Evolutionary conservation across 1,284 basidiomycete species (phyloP).

Genomic region (Microstroma glucosiphilum): DNA sequence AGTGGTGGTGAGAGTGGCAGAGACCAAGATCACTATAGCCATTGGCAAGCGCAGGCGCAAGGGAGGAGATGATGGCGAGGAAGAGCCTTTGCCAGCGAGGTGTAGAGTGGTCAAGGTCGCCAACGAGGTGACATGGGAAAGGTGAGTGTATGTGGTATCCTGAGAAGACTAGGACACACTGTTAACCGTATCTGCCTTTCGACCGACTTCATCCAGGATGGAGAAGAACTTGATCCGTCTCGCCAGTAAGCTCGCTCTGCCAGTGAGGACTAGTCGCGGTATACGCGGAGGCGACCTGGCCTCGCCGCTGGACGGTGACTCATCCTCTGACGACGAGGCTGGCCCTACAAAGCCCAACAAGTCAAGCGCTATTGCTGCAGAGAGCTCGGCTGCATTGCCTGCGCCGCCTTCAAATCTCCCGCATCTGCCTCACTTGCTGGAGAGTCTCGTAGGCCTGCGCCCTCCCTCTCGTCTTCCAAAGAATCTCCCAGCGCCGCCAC

Average conservation of each 20-base stretch:
- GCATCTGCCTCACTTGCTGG: slow-evolving; percentile 31
- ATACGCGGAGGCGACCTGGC: slow-evolving; percentile 14
- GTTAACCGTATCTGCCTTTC: neutral
- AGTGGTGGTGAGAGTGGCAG: slow-evolving; percentile 9
- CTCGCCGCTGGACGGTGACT: slow-evolving; percentile 19
- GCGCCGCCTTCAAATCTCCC: slow-evolving; percentile 8
- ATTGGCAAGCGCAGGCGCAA: slow-evolving; percentile 46
- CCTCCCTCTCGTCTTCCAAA: slow-evolving; percentile 21
- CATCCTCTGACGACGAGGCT: neutral
- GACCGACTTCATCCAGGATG: slow-evolving; percentile 12
- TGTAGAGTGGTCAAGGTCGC: slow-evolving; percentile 82
- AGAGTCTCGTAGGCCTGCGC: slow-evolving; percentile 22
- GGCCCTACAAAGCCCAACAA: neutral
- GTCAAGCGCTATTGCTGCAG: neutral
- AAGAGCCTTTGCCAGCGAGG: slow-evolving; percentile 72
- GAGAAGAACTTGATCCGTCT: slow-evolving; percentile 27
- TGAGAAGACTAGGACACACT: neutral
- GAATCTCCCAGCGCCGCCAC: slow-evolving; percentile 13
- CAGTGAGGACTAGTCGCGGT: slow-evolving; percentile 10
- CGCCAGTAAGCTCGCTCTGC: slow-evolving; percentile 20
- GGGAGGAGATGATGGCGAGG: slow-evolving; percentile 56
- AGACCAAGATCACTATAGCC: slow-evolving; percentile 12
- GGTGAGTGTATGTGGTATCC: slow-evolving; percentile 54
- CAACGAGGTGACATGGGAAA: slow-evolving; percentile 83
- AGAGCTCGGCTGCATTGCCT: slow-evolving; percentile 6